These are phyloP conservation scores for Russula griseocarnosa DNA, from an alignment of 768 basidiomycete genomes.

Conservation along the genomic window DNA sequence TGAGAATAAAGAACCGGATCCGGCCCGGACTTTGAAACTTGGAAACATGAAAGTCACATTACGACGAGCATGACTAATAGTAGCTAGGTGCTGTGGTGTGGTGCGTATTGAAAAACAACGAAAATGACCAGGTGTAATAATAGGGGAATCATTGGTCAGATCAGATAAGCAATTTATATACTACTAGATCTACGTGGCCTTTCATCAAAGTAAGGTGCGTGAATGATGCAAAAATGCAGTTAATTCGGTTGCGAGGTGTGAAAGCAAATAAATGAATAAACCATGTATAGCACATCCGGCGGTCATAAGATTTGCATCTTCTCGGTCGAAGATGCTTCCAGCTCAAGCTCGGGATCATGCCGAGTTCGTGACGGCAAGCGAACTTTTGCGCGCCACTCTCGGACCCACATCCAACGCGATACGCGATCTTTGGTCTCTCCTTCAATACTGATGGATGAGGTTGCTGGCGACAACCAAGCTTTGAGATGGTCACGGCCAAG, in stretches of 20 bases:
- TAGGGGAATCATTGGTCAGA: slow-evolving; percentile 26
- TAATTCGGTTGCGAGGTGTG: slow-evolving; percentile 12
- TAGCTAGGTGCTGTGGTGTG: slow-evolving; percentile 18
- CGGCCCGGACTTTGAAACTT: not conserved
- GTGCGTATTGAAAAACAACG: slow-evolving; percentile 6
- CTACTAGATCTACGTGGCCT: slow-evolving; percentile 17
- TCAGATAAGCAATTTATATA: slow-evolving; percentile 27
- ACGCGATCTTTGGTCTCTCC: slow-evolving; percentile 39
- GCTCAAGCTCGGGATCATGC: slow-evolving; percentile 17
- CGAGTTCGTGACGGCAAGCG: slow-evolving; percentile 48
- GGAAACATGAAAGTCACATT: slow-evolving; percentile 14
- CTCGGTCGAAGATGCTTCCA: slow-evolving; percentile 15
- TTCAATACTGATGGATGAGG: slow-evolving; percentile 18
- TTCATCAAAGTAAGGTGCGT: slow-evolving; percentile 19
- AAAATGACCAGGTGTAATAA: slow-evolving; percentile 17
- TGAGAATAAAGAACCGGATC: no score
- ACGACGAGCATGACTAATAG: slow-evolving; percentile 6
- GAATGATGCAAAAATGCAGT: slow-evolving; percentile 16
- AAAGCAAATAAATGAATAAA: slow-evolving; percentile 23
- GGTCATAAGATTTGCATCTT: slow-evolving; percentile 20
- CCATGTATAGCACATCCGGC: not conserved
- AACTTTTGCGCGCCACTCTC: slow-evolving; percentile 62
- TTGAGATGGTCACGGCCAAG: slow-evolving; percentile 66
- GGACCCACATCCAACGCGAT: slow-evolving; percentile 59
- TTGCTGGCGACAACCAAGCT: slow-evolving; percentile 45